Evolutionary conservation across 78 protist genomes (phyloP), one percentile per base, ranked within the genome.

Genomic region (Acrasis kona): DNA sequence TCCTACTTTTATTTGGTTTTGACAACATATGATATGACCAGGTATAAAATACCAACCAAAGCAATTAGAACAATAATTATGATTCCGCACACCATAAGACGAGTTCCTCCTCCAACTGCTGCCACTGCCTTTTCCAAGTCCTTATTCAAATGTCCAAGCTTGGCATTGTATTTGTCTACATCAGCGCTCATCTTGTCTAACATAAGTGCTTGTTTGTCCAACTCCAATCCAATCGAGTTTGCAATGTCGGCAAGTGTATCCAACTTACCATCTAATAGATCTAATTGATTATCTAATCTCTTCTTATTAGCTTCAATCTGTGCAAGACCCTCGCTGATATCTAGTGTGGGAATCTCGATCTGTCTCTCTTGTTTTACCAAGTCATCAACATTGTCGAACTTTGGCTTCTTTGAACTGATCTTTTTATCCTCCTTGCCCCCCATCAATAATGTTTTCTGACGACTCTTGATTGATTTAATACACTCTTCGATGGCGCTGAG

Each of bases 91-190:
- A n/a, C n/a, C n/a, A n/a, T n/a, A n/a, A n/a, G n/a, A n/a, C n/a
- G n/a, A n/a, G n/a, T n/a, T n/a, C n/a, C n/a, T n/a, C 61, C 61
- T n/a, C 61, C 61, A 50, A 50, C 61, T n/a, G 61, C 61, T 50
- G 61, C 19, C 19, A 50, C 19, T 50, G 19, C 61, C 61, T 50
- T 50, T 19, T 50, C 61, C 61, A 50, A n/a, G 19, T 19, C 19
- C 19, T 50, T 50, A 19, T 50, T 50, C 61, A 50, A n/a, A n/a
- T 50, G 19, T 50, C 61, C 61, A n/a, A 50, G 19, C 19, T 50
- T 19, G 19, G 19, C 19, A 19, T 50, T 19, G 19, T 50, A 50
- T 50, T 50, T 50, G 19, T 50, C 61, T n/a, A 50, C 61, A 50
- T 50, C 61, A 50, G 61, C 19, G 19, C 19, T 50, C 19, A 50